phyloP scores from a whole-genome alignment of 495 filamentous ascomycete genomes.

The Lentithecium fluviatile region DNA sequence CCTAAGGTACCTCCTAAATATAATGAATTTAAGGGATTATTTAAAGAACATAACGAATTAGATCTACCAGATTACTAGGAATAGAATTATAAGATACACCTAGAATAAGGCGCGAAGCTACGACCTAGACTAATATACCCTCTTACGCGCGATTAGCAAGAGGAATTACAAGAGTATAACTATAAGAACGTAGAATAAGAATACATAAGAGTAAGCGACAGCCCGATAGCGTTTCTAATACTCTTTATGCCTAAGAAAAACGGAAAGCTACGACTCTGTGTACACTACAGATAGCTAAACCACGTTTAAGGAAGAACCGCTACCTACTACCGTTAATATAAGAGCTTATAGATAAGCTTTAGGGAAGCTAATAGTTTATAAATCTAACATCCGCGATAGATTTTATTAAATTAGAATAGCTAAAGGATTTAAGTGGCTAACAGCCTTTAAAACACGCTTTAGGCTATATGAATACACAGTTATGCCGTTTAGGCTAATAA shows the following conservation, averaged over 20 bases:
- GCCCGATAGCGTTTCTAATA: not conserved
- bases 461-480: slow-evolving; percentile 19
- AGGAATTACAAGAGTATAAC: not conserved
- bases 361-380: not conserved
- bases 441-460: not conserved
- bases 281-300: not conserved
- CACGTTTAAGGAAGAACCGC: not conserved
- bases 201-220: not conserved
- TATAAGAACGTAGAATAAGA: not conserved
- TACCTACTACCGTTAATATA: not conserved
- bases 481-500: slow-evolving; percentile 15
- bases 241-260: not conserved
- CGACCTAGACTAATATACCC: not conserved
- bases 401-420: not conserved
- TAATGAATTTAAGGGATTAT: not conserved
- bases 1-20: not conserved
- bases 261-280: not conserved
- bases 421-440: not conserved
- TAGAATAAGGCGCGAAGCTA: not conserved
- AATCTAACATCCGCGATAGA: not conserved
- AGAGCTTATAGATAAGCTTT: not conserved
- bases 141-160: not conserved
- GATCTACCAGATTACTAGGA: not conserved
- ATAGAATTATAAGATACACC: not conserved
- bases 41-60: not conserved